Evolutionary conservation across 306 rosid species (phyloP).

Genomic region (Lupinus albus): DNA sequence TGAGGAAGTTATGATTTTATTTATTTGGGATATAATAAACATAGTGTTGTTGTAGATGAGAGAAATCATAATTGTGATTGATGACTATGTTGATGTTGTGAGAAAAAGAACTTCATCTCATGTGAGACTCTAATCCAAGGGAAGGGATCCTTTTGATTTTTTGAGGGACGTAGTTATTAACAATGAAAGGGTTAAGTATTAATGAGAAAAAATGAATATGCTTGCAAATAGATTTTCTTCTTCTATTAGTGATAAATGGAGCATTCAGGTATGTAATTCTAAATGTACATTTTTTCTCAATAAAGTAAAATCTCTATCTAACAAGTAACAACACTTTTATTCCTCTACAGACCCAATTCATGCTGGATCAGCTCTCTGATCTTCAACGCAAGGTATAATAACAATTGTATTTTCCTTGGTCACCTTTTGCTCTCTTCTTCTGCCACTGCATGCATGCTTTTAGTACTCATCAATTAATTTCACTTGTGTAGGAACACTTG

Average conservation of each 20-base stretch:
- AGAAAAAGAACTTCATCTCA: too few species aligned
- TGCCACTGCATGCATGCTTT: not conserved
- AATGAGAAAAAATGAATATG: not conserved
- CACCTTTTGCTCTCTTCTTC: not conserved
- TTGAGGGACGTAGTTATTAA: not conserved
- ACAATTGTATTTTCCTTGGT: conserved; percentile 4
- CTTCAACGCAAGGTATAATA: conserved; percentile 78
- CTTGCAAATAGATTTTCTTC: not conserved
- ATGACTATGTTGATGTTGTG: too few species aligned
- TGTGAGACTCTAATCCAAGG: too few species aligned
- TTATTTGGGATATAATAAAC: too few species aligned
- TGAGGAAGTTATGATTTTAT: too few species aligned
- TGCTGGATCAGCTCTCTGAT: conserved; percentile 90
- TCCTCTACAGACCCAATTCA: conserved; percentile 70
- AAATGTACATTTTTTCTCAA: not conserved
- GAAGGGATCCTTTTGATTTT: too few species aligned
- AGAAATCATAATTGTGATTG: too few species aligned
- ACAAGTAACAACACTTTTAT: not conserved
- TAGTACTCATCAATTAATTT: conserved; percentile 1
- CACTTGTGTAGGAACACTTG: conserved; percentile 67
- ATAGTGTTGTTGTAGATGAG: too few species aligned
- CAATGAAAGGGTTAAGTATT: not conserved
- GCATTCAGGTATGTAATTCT: not conserved
- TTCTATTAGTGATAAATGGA: not conserved
- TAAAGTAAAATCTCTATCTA: not conserved